Conservation (phyloP, 2,329 filamentous ascomycete genomes). For the Lasiodiplodia sp. region DNA sequence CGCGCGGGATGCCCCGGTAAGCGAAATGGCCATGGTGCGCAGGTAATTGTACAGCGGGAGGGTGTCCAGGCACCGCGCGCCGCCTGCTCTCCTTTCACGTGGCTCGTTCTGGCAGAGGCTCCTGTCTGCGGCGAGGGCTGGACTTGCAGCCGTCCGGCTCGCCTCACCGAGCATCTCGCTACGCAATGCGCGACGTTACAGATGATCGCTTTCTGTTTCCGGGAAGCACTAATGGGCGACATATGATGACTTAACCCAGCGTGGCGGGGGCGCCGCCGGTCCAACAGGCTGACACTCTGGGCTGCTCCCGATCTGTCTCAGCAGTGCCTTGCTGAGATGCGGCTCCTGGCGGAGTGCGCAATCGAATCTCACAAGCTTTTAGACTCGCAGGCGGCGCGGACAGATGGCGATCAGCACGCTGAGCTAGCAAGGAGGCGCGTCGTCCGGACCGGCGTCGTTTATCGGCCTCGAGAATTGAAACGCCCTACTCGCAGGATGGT, state of each 20-base stretch:
- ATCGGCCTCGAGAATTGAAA: conserved; percentile 26
- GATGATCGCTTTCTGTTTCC: conserved; percentile 20
- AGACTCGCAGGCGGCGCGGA: conserved; percentile 16
- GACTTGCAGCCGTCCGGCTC: conserved; percentile 17
- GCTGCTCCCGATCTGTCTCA: conserved; percentile 13
- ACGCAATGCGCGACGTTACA: conserved; percentile 25
- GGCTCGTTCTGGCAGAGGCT: conserved; percentile 20
- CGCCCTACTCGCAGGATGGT: conserved; percentile 22
- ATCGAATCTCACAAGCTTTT: conserved; percentile 24
- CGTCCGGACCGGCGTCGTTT: conserved; percentile 22
- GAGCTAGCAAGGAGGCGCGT: conserved; percentile 26
- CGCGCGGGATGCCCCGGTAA: conserved; percentile 23
- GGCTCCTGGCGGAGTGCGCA: conserved; percentile 13
- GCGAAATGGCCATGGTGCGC: conserved; percentile 20
- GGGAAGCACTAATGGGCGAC: conserved; percentile 19
- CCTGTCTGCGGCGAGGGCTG: conserved; percentile 20
- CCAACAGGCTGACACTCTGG: conserved; percentile 17
- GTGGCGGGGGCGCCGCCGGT: conserved; percentile 10
- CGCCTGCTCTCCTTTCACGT: conserved; percentile 25
- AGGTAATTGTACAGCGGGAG: conserved; percentile 21
- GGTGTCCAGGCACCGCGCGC: neutral
- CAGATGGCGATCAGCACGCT: conserved; percentile 26
- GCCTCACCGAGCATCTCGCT: conserved; percentile 28
- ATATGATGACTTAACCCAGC: conserved; percentile 13
- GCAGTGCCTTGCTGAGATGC: conserved; percentile 15